Percentiles rank a stretch among this genome's conserved stretches.
Conservation (phyloP, 805 yeast species). For the Kluyveromyces siamensis region DNA sequence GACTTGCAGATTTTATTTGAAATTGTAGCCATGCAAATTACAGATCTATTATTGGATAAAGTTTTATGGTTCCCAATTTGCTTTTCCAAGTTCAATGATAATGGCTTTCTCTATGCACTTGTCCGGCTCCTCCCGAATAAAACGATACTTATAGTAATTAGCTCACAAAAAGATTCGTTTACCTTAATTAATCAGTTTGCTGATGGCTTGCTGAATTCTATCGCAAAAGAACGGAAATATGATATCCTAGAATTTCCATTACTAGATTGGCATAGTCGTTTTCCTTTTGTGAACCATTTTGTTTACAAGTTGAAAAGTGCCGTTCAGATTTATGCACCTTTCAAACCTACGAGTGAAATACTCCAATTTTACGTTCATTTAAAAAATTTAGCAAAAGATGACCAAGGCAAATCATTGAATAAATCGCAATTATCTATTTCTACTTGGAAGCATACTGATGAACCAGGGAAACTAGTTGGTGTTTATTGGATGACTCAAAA, state of each 20-base stretch:
- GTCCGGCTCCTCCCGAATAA: constrained; percentile 47
- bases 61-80: constrained; percentile 94
- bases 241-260: background rate
- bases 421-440: constrained; percentile 39
- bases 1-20: constrained; percentile 71
- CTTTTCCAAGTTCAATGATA: constrained; percentile 78
- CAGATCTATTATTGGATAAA: constrained; percentile 33
- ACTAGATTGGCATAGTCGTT: background rate
- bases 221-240: background rate
- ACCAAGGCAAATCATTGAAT: constrained; percentile 21
- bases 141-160: constrained; percentile 37
- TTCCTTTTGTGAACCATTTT: constrained; percentile 55
- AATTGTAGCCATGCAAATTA: constrained; percentile 45
- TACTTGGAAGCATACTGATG: constrained; percentile 30
- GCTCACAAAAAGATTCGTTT: constrained; percentile 64
- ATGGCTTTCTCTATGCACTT: constrained; percentile 80
- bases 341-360: constrained; percentile 1
- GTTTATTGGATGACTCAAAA: constrained; percentile 48
- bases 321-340: constrained; percentile 33
- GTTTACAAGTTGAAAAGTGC: constrained; percentile 62
- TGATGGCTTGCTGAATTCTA: constrained; percentile 31
- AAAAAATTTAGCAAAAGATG: constrained; percentile 15
- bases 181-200: constrained; percentile 62
- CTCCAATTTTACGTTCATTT: constrained; percentile 1
- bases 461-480: constrained; percentile 28